These are phyloP conservation scores for Fraxinus excelsior DNA, from an alignment of 257 asterid species.

Conservation along the genomic window DNA sequence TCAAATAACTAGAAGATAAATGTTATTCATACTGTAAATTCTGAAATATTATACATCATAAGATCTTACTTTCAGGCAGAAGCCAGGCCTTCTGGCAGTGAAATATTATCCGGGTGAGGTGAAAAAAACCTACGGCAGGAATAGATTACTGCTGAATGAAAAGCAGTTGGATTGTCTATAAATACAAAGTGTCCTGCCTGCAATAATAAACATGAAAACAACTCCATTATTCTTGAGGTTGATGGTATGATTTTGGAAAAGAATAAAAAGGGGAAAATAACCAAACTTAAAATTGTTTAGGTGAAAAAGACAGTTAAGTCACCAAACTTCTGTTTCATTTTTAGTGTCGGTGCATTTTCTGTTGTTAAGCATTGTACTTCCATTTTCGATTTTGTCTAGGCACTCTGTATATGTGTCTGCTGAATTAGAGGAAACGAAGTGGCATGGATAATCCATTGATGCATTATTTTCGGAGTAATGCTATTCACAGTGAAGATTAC, in stretches of 20 bases:
- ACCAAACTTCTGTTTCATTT: too few species aligned
- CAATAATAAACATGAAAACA: slow-evolving; percentile 13
- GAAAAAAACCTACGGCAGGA: slow-evolving; percentile 60
- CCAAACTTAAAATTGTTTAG: not conserved
- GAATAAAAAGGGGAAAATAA: not conserved
- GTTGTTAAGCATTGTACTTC: not conserved
- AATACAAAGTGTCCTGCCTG: slow-evolving; percentile 82
- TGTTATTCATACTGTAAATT: not conserved
- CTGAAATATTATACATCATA: not conserved
- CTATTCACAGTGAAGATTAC: too few species aligned
- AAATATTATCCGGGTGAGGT: slow-evolving; percentile 27
- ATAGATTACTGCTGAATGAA: slow-evolving; percentile 61
- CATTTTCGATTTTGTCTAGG: not conserved
- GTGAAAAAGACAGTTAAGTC: not conserved
- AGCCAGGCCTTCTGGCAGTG: slow-evolving; percentile 55
- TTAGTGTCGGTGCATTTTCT: not conserved
- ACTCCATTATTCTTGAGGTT: not conserved
- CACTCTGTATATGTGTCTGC: not conserved
- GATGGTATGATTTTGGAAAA: not conserved
- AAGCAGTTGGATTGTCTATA: slow-evolving; percentile 59
- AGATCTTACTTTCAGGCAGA: slow-evolving; percentile 38
- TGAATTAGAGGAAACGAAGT: not conserved
- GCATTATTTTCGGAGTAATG: not conserved
- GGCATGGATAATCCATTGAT: not conserved
- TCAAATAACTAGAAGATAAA: not conserved